Conservation (phyloP, 2,329 filamentous ascomycete genomes). For the Botryotinia globosa region DNA sequence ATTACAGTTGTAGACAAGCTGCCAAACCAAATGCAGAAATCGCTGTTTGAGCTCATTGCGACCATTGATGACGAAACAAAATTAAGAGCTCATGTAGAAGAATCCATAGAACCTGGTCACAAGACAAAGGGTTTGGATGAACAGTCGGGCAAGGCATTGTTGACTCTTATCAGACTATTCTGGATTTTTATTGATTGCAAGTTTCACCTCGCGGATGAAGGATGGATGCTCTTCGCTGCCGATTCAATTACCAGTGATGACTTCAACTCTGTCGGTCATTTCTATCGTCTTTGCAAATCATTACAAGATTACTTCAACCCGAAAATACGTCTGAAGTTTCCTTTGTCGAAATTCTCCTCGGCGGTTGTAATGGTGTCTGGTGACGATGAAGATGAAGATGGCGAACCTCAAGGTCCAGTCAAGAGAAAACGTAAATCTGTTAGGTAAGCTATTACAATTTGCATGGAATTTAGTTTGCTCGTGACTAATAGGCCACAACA, state of each 20-base stretch:
- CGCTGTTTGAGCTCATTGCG: conserved; percentile 16
- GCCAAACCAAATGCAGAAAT: background rate
- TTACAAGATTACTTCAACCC: conserved; percentile 14
- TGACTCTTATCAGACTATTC: conserved; percentile 31
- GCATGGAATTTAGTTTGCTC: background rate
- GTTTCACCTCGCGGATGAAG: conserved; percentile 18
- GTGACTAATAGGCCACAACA: background rate
- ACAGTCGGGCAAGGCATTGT: conserved; percentile 20
- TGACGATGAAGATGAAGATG: conserved; percentile 33
- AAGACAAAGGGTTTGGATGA: conserved; percentile 25
- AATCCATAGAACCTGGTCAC: background rate
- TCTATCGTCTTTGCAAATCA: conserved; percentile 7
- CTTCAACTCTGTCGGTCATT: background rate
- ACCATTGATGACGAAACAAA: conserved; percentile 15
- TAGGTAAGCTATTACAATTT: conserved; percentile 22
- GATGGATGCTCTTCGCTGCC: conserved; percentile 2
- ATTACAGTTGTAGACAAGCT: conserved; percentile 39
- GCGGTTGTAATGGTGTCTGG: background rate
- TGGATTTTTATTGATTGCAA: conserved; percentile 38
- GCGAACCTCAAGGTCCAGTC: conserved; percentile 40
- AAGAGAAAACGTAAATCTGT: conserved; percentile 39
- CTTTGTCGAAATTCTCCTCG: background rate
- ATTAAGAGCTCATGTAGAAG: conserved; percentile 13
- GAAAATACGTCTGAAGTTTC: conserved; percentile 3
- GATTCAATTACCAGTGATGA: background rate